Base-by-base conservation (phyloP, 768 basidiomycete genomes). In the Rossbeevera mucosa region DNA sequence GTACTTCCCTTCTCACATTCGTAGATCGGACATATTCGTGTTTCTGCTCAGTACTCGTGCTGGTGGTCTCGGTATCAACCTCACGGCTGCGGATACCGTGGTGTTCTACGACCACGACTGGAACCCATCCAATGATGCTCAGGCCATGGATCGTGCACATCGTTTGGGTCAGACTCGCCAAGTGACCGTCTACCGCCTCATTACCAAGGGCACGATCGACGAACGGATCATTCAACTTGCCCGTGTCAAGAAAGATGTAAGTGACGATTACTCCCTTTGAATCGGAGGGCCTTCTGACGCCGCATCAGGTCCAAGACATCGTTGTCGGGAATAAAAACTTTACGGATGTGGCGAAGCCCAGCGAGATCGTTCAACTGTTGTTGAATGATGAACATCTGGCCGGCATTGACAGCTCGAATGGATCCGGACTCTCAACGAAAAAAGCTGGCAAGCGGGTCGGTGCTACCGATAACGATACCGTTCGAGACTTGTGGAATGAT, bases 101-200 rank as follows among this genome's bases (percentile, higher is more conserved):
- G 7, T 62, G 52, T 62, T 67, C 44, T 57, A 55, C 31, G 55
- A 62, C 43, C 61, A 63, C 47, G 62, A 59, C 36, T 63, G 57
- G 67, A 97, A 97, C 65, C 94, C 94, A 12, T 94, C 92, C 14
- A 96, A 95, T 62, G 94, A 97, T 68, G 91, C 94, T 29, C 94
- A 97, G 67, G 94, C 94, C 13, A 97, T 97, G 94, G 94, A 96
- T 63, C 89, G 94, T 58, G 94, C 94, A 14, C 94, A 97, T 73
- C 90, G 94, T 59, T 80, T 97, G 13, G 94, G 94, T 26, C 94
- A 97, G 70, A 97, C 94, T 6, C 88, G 92, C 43, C 94, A 97
- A 73, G 94, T 97, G 51, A 97, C 94, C 2, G 94, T 97, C 8
- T 97, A 96, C 68, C 86, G 94, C 16, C 75, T 97, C 45, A 93